Base-by-base conservation (phyloP, 805 yeast genomes). In the Hanseniaspora vineae region DNA sequence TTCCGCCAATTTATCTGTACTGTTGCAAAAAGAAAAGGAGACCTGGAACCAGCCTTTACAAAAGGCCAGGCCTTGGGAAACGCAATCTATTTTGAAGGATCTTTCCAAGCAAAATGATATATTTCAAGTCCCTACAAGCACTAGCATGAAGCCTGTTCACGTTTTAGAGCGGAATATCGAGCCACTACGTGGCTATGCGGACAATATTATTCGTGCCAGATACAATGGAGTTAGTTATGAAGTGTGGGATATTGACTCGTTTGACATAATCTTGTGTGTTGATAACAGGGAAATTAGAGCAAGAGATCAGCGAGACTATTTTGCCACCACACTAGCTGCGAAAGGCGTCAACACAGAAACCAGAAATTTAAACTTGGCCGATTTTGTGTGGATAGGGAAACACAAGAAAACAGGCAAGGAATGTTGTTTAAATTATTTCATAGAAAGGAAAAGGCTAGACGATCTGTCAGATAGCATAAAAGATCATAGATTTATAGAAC, bases 401-500 rank as follows among this genome's bases (percentile, higher is more conserved):
- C 75, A 87, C 56, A 74, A 67, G 46, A 54, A 50, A 0, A 74
- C 84, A 0, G 71, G 74, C 1, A 72, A 73, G 46, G 80, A 80
- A 47, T 86, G 80, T 4, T 81, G 85, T 0, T 64, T 92, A 15
- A 84, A 90, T 59, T 80, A 77, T 51, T 82, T 92, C n/a, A 73
- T 90, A 43, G 99, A 92, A 66, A 71, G 99, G 37, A 92, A 92
- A 64, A 68, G 96, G 48, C 64, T 89, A 42, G 95, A 86, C 58
- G 99, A 92, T 69, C 72, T 92, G 56, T 83, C 83, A 0, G 58
- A 70, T 33, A 84, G 95, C 46, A 87, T 92, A 43, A 73, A 75
- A 50, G 99, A 92, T 64, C 96, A 96, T 2, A 67, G 99, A 45
- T 88, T 83, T 57, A 70, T 72, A 47, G 98, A 92, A 60, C 99